Evolutionary conservation across 225 moss, liverwort and hornwort genomes (phyloP).

Genomic region (Physcomitrium patens): DNA sequence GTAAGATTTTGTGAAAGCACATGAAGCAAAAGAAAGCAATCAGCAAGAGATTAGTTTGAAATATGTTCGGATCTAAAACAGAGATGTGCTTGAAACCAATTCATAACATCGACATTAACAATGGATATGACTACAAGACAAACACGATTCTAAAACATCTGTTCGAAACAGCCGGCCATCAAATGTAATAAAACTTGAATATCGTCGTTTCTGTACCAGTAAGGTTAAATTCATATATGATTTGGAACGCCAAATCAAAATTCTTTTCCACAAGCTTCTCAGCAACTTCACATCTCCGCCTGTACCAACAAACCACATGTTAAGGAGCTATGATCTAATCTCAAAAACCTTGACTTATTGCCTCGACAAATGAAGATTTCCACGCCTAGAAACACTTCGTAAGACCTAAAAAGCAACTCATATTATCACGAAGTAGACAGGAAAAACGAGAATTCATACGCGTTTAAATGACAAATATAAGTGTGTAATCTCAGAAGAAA

Average conservation of each 20-base stretch:
- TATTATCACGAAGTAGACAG: conserved; percentile 1
- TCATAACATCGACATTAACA: background rate
- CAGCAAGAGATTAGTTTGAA: background rate
- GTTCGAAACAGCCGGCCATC: too few species aligned
- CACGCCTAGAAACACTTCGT: background rate
- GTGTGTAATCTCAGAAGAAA: conserved; percentile 14
- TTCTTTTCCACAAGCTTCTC: conserved; percentile 91
- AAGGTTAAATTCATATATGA: conserved; percentile 82
- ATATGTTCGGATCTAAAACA: background rate
- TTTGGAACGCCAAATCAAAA: conserved; percentile 91
- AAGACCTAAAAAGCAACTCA: background rate
- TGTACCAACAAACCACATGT: conserved; percentile 34
- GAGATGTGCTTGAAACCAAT: conserved; percentile 11
- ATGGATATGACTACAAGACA: background rate
- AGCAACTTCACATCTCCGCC: conserved; percentile 91
- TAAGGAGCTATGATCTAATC: background rate
- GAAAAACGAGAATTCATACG: background rate
- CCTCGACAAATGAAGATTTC: background rate
- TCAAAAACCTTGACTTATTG: background rate
- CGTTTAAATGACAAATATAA: background rate
- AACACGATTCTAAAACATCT: too few species aligned
- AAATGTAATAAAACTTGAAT: background rate
- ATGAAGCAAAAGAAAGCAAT: conserved; percentile 1
- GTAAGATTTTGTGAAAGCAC: conserved; percentile 14
- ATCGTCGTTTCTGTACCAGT: conserved; percentile 57